These are phyloP conservation scores for Xylaria sp. DNA, from an alignment of 2,329 filamentous ascomycete genomes.

Conservation along the genomic window DNA sequence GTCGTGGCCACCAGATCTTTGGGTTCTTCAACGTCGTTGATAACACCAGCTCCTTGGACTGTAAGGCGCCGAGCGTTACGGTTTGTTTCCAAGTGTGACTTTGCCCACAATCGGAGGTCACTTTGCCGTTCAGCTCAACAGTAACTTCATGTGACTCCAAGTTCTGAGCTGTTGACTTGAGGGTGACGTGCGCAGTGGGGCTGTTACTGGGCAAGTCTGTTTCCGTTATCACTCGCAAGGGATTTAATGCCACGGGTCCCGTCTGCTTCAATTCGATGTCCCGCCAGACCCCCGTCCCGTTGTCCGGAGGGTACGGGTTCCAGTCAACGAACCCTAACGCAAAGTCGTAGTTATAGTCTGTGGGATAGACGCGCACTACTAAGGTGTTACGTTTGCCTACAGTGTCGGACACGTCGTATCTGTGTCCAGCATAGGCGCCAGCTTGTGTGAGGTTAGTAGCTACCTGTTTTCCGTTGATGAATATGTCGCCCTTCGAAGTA, in stretches of 20 bases:
- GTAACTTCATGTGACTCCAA: conserved; percentile 48
- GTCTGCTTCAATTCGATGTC: conserved; percentile 61
- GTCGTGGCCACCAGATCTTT: conserved; percentile 65
- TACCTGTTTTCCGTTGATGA: conserved; percentile 60
- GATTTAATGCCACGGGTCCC: conserved; percentile 53
- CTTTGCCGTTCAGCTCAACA: conserved; percentile 43
- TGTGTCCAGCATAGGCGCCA: conserved; percentile 62
- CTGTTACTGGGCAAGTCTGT: conserved; percentile 41
- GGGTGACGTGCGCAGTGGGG: conserved; percentile 44
- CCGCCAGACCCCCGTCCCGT: conserved; percentile 68
- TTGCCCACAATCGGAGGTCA: conserved; percentile 42
- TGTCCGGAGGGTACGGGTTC: conserved; percentile 67
- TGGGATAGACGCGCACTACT: conserved; percentile 60
- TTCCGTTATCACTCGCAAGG: conserved; percentile 53
- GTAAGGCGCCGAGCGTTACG: conserved; percentile 46
- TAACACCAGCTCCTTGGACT: conserved; percentile 48
- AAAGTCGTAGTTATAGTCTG: conserved; percentile 64
- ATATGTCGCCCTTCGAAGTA: conserved; percentile 64
- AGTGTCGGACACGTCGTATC: conserved; percentile 59
- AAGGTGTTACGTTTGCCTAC: conserved; percentile 54
- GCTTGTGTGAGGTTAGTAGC: conserved; percentile 55
- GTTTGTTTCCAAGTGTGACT: conserved; percentile 38
- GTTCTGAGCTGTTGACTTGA: conserved; percentile 49
- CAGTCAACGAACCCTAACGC: conserved; percentile 66
- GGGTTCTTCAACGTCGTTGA: conserved; percentile 49